Conservation (phyloP, 352 stramenopile genomes). For the Globisporangium echinulatum region DNA sequence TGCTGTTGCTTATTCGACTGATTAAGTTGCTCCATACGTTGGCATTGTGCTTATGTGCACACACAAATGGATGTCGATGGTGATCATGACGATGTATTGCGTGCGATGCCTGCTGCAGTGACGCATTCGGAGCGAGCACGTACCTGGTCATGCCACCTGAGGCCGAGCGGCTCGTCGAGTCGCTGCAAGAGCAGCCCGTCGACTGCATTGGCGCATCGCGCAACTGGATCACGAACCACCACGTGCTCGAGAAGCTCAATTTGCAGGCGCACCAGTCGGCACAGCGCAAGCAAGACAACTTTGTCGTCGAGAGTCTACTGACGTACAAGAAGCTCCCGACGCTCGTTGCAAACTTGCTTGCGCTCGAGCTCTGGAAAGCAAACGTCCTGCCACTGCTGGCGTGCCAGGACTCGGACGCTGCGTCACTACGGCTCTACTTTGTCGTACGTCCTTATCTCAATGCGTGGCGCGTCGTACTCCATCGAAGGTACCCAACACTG, state of each 20-base stretch:
- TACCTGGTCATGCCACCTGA: conserved; percentile 78
- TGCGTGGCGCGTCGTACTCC: too few relatives aligned
- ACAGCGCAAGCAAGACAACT: conserved; percentile 89
- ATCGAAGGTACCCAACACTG: too few relatives aligned
- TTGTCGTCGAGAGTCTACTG: conserved; percentile 89
- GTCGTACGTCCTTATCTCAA: conserved; percentile 30
- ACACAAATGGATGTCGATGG: too few relatives aligned
- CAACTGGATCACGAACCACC: conserved; percentile 86
- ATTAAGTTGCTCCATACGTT: too few relatives aligned
- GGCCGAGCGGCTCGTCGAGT: conserved; percentile 81
- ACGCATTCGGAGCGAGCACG: conserved; percentile 2
- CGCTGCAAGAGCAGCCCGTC: conserved; percentile 47
- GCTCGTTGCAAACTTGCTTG: conserved; percentile 86
- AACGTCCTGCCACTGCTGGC: conserved; percentile 59
- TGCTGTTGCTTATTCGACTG: neutral
- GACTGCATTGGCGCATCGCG: conserved; percentile 48
- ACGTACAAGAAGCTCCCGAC: conserved; percentile 89
- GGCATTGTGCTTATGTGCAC: neutral
- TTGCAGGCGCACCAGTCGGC: conserved; percentile 90
- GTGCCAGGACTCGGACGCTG: conserved; percentile 38
- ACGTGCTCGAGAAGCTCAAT: conserved; percentile 90
- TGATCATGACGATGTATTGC: too few relatives aligned
- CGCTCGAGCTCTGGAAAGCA: conserved; percentile 88
- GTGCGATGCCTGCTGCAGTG: neutral
- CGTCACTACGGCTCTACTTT: conserved; percentile 90